A percentile compares a stretch with the other conserved stretches of the same genome.
phyloP scores from a whole-genome alignment of 495 filamentous ascomycete species.

The Penicillium desertorum region DNA sequence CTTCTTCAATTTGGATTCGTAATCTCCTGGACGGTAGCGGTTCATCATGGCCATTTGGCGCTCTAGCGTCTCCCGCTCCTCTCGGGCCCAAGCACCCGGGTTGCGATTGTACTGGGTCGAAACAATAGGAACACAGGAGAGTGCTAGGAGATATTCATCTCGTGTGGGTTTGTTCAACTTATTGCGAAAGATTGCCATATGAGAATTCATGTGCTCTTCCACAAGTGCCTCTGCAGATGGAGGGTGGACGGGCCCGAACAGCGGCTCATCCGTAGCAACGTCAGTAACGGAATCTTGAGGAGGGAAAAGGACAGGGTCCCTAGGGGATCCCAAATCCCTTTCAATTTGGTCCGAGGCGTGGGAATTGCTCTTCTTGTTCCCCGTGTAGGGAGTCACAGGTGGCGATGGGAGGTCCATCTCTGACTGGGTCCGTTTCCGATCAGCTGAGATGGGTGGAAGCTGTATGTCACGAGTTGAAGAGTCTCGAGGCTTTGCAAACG shows the following conservation, averaged over 20 bases:
- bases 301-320: slow-evolving; percentile 64
- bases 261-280: slow-evolving; percentile 51
- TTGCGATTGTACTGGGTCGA: slow-evolving; percentile 58
- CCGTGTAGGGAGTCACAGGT: slow-evolving; percentile 66
- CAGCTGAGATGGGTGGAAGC: slow-evolving; percentile 49
- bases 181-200: slow-evolving; percentile 55
- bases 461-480: slow-evolving; percentile 45
- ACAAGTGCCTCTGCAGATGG: slow-evolving; percentile 54
- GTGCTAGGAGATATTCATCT: slow-evolving; percentile 67
- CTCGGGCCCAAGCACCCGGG: slow-evolving; percentile 58
- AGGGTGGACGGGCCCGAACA: slow-evolving; percentile 54
- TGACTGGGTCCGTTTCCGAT: slow-evolving; percentile 49
- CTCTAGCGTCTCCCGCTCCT: slow-evolving; percentile 62
- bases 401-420: slow-evolving; percentile 63
- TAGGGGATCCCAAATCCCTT: slow-evolving; percentile 37
- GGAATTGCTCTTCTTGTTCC: slow-evolving; percentile 52
- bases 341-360: slow-evolving; percentile 43
- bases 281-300: slow-evolving; percentile 43
- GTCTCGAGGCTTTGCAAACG: slow-evolving; percentile 32
- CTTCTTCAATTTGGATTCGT: slow-evolving; percentile 43
- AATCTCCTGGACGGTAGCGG: slow-evolving; percentile 32
- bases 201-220: slow-evolving; percentile 65
- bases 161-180: slow-evolving; percentile 61
- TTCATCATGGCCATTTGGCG: slow-evolving; percentile 49
- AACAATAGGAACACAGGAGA: slow-evolving; percentile 66